phyloP scores from a whole-genome alignment of 1,284 basidiomycete species.

The Ceraceosorus guamensis region DNA sequence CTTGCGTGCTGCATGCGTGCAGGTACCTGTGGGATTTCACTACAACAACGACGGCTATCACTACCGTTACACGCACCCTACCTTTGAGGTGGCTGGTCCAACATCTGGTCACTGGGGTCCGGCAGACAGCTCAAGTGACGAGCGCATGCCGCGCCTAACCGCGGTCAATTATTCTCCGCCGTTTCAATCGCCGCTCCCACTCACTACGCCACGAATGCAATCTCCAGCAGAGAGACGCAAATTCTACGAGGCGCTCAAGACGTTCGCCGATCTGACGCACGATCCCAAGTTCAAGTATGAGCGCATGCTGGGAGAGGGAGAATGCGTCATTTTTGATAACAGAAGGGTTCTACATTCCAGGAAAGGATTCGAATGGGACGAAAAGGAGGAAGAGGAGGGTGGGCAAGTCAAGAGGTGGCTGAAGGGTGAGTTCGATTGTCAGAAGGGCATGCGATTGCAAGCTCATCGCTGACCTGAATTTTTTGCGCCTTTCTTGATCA shows the following conservation, averaged over 20 bases:
- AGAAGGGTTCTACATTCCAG: slow-evolving; percentile 82
- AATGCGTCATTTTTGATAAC: slow-evolving; percentile 88
- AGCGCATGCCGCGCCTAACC: slow-evolving; percentile 35
- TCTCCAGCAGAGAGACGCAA: slow-evolving; percentile 11
- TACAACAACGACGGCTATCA: slow-evolving; percentile 87
- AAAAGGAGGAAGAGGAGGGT: slow-evolving; percentile 42
- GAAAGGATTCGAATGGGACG: slow-evolving; percentile 61
- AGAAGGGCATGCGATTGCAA: background rate
- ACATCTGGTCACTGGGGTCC: slow-evolving; percentile 26
- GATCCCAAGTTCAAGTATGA: slow-evolving; percentile 57
- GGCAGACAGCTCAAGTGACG: background rate
- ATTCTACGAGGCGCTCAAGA: slow-evolving; percentile 55
- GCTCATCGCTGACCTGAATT: background rate
- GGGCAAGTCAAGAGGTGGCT: slow-evolving; percentile 55
- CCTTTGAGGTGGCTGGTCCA: slow-evolving; percentile 60
- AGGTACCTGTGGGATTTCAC: slow-evolving; percentile 68
- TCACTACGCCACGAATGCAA: slow-evolving; percentile 8
- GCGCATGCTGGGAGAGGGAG: slow-evolving; percentile 71
- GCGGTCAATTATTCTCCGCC: slow-evolving; percentile 86
- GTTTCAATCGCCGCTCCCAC: slow-evolving; percentile 69
- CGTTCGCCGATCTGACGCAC: slow-evolving; percentile 62
- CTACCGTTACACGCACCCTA: slow-evolving; percentile 69
- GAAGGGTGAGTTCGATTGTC: slow-evolving; percentile 50
- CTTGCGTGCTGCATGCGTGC: background rate
- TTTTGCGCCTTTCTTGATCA: slow-evolving; percentile 7